Evolutionary conservation across 495 filamentous ascomycete genomes (phyloP).

Genomic region (Trichoderma asperelloides): DNA sequence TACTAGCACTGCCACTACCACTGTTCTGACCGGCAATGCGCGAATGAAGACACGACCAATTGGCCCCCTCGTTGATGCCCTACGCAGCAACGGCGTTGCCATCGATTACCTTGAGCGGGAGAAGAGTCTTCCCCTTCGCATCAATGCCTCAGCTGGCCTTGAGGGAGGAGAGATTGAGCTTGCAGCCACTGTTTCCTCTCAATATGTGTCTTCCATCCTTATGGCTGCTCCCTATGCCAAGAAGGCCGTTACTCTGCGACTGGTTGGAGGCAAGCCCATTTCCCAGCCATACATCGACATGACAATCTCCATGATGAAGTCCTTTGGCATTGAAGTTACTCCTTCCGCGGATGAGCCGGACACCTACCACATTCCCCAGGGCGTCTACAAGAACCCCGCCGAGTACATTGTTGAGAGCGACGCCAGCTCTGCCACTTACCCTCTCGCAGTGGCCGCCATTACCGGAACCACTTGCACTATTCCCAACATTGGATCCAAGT

Average conservation of each 20-base stretch:
- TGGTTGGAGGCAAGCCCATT: constrained; percentile 92
- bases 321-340: constrained; percentile 77
- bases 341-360: constrained; percentile 54
- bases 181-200: constrained; percentile 88
- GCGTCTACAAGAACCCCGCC: constrained; percentile 71
- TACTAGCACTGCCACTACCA: constrained; percentile 50
- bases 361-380: constrained; percentile 90
- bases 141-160: constrained; percentile 76
- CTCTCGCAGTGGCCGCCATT: constrained; percentile 88
- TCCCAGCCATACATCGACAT: constrained; percentile 98
- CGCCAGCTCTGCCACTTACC: constrained; percentile 95
- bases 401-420: constrained; percentile 94
- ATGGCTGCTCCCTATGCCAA: constrained; percentile 98
- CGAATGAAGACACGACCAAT: constrained; percentile 97
- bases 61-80: constrained; percentile 84
- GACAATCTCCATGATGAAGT: constrained; percentile 96
- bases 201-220: constrained; percentile 92
- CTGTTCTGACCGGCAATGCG: constrained; percentile 78
- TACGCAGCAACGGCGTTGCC: constrained; percentile 71
- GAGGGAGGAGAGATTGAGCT: constrained; percentile 87
- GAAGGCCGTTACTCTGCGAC: constrained; percentile 77
- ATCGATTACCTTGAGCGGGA: constrained; percentile 76
- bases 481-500: constrained; percentile 87
- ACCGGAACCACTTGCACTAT: constrained; percentile 91
- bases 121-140: constrained; percentile 72